A percentile compares a stretch with the other conserved stretches of the same genome.
These are phyloP conservation scores for Colletotrichum sp. DNA, from an alignment of 2,329 filamentous ascomycete genomes.

Conservation along the genomic window DNA sequence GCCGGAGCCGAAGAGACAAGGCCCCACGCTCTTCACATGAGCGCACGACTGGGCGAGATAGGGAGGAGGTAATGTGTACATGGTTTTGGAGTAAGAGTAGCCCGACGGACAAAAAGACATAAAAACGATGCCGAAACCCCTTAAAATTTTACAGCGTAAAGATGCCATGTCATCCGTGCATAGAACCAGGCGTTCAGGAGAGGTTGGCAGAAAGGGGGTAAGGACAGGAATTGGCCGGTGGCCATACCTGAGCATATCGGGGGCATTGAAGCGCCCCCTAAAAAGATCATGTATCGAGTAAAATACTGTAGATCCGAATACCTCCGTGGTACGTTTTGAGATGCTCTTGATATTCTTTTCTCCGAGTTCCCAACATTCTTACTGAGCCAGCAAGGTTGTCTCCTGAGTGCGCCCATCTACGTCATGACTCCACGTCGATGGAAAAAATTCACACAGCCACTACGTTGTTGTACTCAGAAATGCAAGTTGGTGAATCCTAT, in stretches of 20 bases:
- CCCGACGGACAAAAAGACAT: not conserved
- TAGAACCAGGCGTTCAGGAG: constrained; percentile 21
- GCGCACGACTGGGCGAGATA: not conserved
- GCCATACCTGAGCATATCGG: not conserved
- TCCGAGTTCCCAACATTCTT: not conserved
- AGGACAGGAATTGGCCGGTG: not conserved
- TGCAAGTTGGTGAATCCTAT: not conserved
- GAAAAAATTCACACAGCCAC: not conserved
- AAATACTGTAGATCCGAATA: not conserved
- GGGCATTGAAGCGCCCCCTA: not conserved
- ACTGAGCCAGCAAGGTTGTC: not conserved
- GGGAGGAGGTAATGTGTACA: not conserved
- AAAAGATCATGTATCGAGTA: not conserved
- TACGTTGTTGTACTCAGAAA: not conserved
- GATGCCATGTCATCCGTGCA: constrained; percentile 1
- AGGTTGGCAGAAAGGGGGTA: not conserved
- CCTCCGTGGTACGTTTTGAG: not conserved
- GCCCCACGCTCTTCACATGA: constrained; percentile 46
- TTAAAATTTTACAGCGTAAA: not conserved
- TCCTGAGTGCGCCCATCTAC: not conserved
- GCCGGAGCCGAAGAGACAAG: constrained; percentile 36
- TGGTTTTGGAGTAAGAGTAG: not conserved
- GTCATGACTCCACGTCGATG: not conserved
- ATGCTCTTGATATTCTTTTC: not conserved
- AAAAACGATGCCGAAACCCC: not conserved